Base-by-base conservation (phyloP, 345 rosid genomes). In the Brassica cretica region DNA sequence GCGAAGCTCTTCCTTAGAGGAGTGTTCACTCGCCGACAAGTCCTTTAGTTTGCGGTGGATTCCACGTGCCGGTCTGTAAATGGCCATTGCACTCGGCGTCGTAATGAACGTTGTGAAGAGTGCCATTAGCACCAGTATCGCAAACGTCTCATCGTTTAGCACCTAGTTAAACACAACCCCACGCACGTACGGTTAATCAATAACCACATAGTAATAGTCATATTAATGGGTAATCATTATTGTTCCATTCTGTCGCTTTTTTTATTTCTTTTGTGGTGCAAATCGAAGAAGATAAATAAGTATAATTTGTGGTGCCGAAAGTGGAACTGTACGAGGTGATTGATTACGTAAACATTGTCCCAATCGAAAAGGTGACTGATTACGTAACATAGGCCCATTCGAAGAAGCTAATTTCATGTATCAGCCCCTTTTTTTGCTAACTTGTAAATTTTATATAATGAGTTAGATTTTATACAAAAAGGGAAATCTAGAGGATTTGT, bases 61-160 rank as follows among this genome's bases (percentile, higher is more conserved):
- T 46, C 71, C 53, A 5, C 93, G 88, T 24, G 88, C 88, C 0
- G 90, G 92, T 64, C 89, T 85, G 84, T 88, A 89, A 63, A 89
- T 80, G 39, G 92, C 91, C 93, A 90, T 87, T 9, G 90, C 92
- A 1, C 75, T 79, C 35, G 95, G 95, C 11, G 95, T 89, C 30
- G 97, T 89, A 68, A 93, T 79, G 88, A 93, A 93, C 77, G 97
- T 91, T 56, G 97, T 93, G 78, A 93, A 84, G 30, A 93, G 86
- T 41, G 98, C 96, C 96, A 93, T 93, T 14, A 93, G 83, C 10
- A 93, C 94, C 12, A 93, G 60, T 64, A 91, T 91, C 2, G 97
- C 94, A 49, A 93, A 93, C 5, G 67, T 78, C 83, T 93, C 94
- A 24, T 89, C 98, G 59, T 88, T 91, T 9, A 91, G 85, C n/a